Evolutionary conservation across 805 yeast genomes (phyloP).

Genomic region (Zygosaccharomyces siamensis): DNA sequence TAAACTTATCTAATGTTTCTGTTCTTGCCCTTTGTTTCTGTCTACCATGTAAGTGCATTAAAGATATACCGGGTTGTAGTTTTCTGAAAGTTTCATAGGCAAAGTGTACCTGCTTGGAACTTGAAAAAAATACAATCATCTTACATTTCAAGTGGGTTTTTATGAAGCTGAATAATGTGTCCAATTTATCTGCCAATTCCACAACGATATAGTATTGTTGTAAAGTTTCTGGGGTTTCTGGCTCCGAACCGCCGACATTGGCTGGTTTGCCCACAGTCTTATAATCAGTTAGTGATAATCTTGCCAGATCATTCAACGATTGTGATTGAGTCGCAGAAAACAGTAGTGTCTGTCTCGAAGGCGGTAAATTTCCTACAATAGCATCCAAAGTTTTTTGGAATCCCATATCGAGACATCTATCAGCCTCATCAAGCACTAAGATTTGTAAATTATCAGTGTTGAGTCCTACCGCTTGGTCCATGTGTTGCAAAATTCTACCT

Average conservation of each 20-base stretch:
- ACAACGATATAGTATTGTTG: slow-evolving; percentile 78
- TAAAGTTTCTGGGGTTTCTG: slow-evolving; percentile 73
- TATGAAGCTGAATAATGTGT: slow-evolving; percentile 79
- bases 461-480: slow-evolving; percentile 83
- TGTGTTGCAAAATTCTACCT: slow-evolving; percentile 82
- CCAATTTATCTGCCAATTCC: slow-evolving; percentile 74
- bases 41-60: slow-evolving; percentile 81
- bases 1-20: slow-evolving; percentile 74
- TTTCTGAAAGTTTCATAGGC: slow-evolving; percentile 83
- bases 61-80: slow-evolving; percentile 86
- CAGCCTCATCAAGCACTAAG: slow-evolving; percentile 86
- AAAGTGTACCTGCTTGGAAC: slow-evolving; percentile 87
- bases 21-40: slow-evolving; percentile 86
- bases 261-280: slow-evolving; percentile 45
- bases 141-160: slow-evolving; percentile 77
- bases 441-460: slow-evolving; percentile 71
- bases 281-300: slow-evolving; percentile 49
- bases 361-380: slow-evolving; percentile 71
- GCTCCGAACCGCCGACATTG: slow-evolving; percentile 55
- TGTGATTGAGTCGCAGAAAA: slow-evolving; percentile 91
- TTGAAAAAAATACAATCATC: slow-evolving; percentile 76
- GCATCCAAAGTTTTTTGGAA: slow-evolving; percentile 79
- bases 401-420: slow-evolving; percentile 90
- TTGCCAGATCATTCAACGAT: slow-evolving; percentile 73
- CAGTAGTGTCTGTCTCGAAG: slow-evolving; percentile 73